These are phyloP conservation scores for Parmales sp. DNA, from an alignment of 108 stramenopile genomes.

Conservation along the genomic window DNA sequence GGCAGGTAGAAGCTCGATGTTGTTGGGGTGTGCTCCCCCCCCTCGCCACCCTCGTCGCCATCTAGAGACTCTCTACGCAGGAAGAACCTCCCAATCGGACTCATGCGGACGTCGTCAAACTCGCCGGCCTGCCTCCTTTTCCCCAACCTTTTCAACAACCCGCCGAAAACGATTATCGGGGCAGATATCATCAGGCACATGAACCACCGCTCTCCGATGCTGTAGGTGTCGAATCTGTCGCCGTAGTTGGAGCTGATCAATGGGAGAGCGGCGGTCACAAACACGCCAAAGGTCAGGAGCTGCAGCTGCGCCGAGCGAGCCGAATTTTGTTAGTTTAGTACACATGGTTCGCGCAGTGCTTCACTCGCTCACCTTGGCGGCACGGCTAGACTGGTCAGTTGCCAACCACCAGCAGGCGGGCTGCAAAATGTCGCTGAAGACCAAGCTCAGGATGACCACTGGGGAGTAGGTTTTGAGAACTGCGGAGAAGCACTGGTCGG, in stretches of 20 bases:
- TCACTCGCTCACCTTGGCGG: background rate
- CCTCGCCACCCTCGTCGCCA: too few relatives aligned
- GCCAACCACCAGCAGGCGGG: background rate
- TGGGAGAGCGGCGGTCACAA: background rate
- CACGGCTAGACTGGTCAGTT: too few relatives aligned
- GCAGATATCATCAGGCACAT: background rate
- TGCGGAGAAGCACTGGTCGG: background rate
- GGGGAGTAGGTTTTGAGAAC: background rate
- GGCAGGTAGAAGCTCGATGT: background rate
- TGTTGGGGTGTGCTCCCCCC: too few relatives aligned
- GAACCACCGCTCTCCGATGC: background rate
- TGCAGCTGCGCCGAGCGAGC: too few relatives aligned
- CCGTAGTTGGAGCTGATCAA: background rate
- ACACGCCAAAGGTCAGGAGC: constrained; percentile 1
- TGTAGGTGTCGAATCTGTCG: background rate
- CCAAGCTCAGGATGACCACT: background rate
- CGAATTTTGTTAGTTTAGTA: too few relatives aligned
- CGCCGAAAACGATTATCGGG: background rate
- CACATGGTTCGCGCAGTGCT: too few relatives aligned
- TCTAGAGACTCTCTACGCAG: too few relatives aligned
- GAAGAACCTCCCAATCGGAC: too few relatives aligned
- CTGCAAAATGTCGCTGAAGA: background rate
- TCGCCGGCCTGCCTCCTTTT: background rate
- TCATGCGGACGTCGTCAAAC: too few relatives aligned
- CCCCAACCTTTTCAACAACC: background rate